phyloP scores from a whole-genome alignment of 1,284 basidiomycete genomes.

The Amylostereum chailletii region DNA sequence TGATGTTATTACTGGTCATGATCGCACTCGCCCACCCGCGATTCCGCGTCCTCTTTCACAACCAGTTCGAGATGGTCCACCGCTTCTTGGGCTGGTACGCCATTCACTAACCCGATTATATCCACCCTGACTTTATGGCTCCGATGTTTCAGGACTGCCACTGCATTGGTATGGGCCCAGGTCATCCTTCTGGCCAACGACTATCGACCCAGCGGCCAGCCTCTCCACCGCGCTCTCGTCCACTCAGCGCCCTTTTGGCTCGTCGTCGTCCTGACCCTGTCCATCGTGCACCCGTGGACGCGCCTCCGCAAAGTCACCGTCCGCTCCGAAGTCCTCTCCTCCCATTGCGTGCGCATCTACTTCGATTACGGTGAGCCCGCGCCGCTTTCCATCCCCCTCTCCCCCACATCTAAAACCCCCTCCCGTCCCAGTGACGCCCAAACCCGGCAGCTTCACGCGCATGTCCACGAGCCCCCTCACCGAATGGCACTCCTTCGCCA shows the following conservation, averaged over 20 bases:
- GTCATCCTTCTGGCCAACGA: constrained; percentile 44
- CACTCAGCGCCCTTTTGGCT: constrained; percentile 44
- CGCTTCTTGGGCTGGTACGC: constrained; percentile 44
- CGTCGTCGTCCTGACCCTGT: constrained; percentile 37
- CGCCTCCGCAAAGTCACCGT: constrained; percentile 47
- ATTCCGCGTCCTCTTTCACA: constrained; percentile 38
- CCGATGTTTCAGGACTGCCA: constrained; percentile 20
- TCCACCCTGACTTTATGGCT: too few species aligned
- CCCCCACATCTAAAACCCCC: constrained; percentile 5
- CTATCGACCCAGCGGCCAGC: constrained; percentile 28
- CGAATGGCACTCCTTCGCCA: constrained; percentile 57
- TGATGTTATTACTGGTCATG: constrained; percentile 39
- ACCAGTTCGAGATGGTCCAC: constrained; percentile 46
- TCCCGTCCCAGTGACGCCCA: constrained; percentile 28
- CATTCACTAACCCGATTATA: neutral
- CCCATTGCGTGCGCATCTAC: constrained; percentile 45
- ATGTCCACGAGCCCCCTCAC: constrained; percentile 42
- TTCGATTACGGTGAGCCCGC: constrained; percentile 38
- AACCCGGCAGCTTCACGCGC: constrained; percentile 45
- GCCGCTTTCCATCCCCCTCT: constrained; percentile 3
- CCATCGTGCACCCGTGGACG: constrained; percentile 46
- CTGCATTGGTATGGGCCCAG: constrained; percentile 47
- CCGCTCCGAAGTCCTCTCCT: constrained; percentile 40
- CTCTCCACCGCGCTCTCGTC: constrained; percentile 32
- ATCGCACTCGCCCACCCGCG: constrained; percentile 41